Evolutionary conservation across 768 basidiomycete species (phyloP).

Genomic region (Infundibulicybe gibba): DNA sequence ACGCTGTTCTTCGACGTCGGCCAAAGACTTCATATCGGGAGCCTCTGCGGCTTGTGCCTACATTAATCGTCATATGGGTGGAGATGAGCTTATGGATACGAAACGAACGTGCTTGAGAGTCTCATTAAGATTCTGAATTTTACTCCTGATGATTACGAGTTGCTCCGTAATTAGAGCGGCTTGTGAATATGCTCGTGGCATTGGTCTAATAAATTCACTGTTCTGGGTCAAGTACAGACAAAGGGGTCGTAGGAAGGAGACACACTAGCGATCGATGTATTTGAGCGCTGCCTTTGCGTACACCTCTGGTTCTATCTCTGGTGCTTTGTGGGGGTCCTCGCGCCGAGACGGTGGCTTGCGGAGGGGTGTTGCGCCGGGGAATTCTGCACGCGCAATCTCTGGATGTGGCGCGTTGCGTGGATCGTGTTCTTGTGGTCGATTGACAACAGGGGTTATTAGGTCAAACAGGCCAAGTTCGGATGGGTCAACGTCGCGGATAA

Average conservation of each 20-base stretch:
- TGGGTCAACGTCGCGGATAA: conserved; percentile 77
- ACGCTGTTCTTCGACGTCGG: conserved; percentile 38
- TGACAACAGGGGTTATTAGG: conserved; percentile 32
- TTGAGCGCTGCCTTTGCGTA: conserved; percentile 75
- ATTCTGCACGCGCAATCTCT: conserved; percentile 60
- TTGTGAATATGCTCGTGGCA: conserved; percentile 47
- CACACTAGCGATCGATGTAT: conserved; percentile 77
- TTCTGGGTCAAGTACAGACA: conserved; percentile 6
- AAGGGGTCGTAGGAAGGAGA: conserved; percentile 6
- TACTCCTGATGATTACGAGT: conserved; percentile 32
- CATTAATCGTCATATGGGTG: conserved; percentile 10
- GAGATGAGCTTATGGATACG: not conserved
- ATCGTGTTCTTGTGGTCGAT: conserved; percentile 24
- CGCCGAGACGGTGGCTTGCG: conserved; percentile 38
- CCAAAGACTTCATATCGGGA: conserved; percentile 27
- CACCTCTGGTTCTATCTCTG: conserved; percentile 65
- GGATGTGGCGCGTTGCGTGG: conserved; percentile 22
- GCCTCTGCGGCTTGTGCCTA: conserved; percentile 19
- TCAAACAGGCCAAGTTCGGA: conserved; percentile 79
- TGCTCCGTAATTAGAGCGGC: conserved; percentile 38
- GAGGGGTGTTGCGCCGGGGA: conserved; percentile 70
- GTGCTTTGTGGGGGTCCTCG: conserved; percentile 30
- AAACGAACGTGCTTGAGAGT: conserved; percentile 27
- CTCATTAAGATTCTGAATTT: conserved; percentile 28
- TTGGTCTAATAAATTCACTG: conserved; percentile 41